A percentile compares a stretch with the other conserved stretches of the same genome.
Conservation (phyloP, 106 monocot genomes). For the Vanilla planifolia region DNA sequence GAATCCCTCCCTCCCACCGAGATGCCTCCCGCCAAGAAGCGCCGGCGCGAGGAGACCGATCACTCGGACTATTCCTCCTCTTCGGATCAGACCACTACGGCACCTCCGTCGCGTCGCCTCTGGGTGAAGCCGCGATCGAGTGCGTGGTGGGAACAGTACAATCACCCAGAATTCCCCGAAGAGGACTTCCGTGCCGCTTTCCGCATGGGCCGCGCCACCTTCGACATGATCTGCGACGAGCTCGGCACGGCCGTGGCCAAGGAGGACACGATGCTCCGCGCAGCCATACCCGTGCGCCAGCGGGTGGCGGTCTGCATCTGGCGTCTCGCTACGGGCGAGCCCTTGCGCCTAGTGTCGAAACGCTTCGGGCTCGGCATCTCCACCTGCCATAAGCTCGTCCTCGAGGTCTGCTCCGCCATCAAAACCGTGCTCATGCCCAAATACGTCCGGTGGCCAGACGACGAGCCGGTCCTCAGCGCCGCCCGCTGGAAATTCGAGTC, state of each 20-base stretch:
- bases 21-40: slow-evolving; percentile 4
- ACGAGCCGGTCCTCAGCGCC: not conserved
- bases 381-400: slow-evolving; percentile 94
- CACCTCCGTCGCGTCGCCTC: slow-evolving; percentile 15
- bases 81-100: not conserved
- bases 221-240: slow-evolving; percentile 30
- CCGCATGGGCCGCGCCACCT: slow-evolving; percentile 29
- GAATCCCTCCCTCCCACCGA: not conserved
- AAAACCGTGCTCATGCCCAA: slow-evolving; percentile 72
- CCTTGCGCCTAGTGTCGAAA: slow-evolving; percentile 58
- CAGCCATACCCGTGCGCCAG: slow-evolving; percentile 60
- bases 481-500: slow-evolving; percentile 29
- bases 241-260: slow-evolving; percentile 49
- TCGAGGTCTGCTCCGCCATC: slow-evolving; percentile 90
- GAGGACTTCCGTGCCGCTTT: slow-evolving; percentile 31
- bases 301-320: slow-evolving; percentile 67
- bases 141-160: slow-evolving; percentile 43
- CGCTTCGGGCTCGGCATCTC: slow-evolving; percentile 92
- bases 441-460: slow-evolving; percentile 64
- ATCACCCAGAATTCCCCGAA: slow-evolving; percentile 23
- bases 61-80: not conserved
- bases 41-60: not conserved
- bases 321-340: slow-evolving; percentile 69
- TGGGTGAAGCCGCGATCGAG: slow-evolving; percentile 38
- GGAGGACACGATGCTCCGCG: slow-evolving; percentile 68